These are phyloP conservation scores for Arabidopsis thaliana DNA, from an alignment of 345 rosid genomes.

Conservation along the genomic window TAIR10.1 NC_003074.8:17266501-17267000, in stretches of 20 bases:
- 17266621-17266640: constrained; percentile 54
- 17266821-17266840: constrained; percentile 52
- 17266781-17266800: constrained; percentile 68
- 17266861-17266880: constrained; percentile 37
- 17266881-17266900: constrained; percentile 47
- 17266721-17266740: constrained; percentile 69
- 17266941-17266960: constrained; percentile 83
- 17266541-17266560: constrained; percentile 77
- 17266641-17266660: constrained; percentile 50
- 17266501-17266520: constrained; percentile 52
- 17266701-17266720: constrained; percentile 33
- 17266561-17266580: constrained; percentile 81
- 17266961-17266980: constrained; percentile 61
- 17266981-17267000: constrained; percentile 33
- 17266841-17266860: constrained; percentile 30
- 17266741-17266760: constrained; percentile 90
- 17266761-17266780: constrained; percentile 79
- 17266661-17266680: constrained; percentile 25
- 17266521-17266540: constrained; percentile 73
- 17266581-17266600: constrained; percentile 78
- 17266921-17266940: constrained; percentile 87
- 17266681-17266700: constrained; percentile 24
- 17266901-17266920: constrained; percentile 82
- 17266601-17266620: constrained; percentile 64
- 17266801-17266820: constrained; percentile 48